A percentile compares a stretch with the other conserved stretches of the same genome.
Evolutionary conservation across 176 grass and related monocot genomes (phyloP).

Genomic region (Themeda triandra): DNA sequence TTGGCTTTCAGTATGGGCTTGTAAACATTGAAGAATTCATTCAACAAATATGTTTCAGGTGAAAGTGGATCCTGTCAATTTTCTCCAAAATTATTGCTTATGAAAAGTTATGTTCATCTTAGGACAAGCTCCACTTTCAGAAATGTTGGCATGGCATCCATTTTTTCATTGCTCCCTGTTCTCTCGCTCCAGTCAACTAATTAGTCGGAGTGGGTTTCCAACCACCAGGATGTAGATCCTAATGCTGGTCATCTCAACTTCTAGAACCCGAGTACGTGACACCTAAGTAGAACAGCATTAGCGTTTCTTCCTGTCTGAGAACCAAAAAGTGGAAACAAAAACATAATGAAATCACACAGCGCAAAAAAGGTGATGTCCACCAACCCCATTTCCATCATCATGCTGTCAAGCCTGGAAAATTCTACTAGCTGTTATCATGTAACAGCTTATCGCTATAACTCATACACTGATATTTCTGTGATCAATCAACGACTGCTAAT

Average conservation of each 20-base stretch:
- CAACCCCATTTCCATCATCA: not conserved
- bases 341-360: slow-evolving; percentile 9
- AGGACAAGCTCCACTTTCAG: not conserved
- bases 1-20: not conserved
- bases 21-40: not conserved
- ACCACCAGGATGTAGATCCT: not conserved
- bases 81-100: not conserved
- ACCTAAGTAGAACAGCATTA: not conserved
- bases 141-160: not conserved
- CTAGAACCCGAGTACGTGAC: not conserved
- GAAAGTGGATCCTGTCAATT: not conserved
- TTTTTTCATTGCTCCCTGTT: not conserved
- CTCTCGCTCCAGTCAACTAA: not conserved
- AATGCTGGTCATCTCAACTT: slow-evolving; percentile 3
- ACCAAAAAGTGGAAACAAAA: not conserved
- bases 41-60: not conserved
- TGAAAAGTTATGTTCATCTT: not conserved
- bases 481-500: not conserved
- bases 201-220: not conserved
- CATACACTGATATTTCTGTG: slow-evolving; percentile 7
- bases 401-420: slow-evolving; percentile 12
- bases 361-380: slow-evolving; percentile 28
- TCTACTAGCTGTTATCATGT: not conserved
- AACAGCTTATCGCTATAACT: not conserved
- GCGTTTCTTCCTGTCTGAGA: not conserved